phyloP scores from a whole-genome alignment of 2,329 filamentous ascomycete species.

The Aspergillus terreus region DNA sequence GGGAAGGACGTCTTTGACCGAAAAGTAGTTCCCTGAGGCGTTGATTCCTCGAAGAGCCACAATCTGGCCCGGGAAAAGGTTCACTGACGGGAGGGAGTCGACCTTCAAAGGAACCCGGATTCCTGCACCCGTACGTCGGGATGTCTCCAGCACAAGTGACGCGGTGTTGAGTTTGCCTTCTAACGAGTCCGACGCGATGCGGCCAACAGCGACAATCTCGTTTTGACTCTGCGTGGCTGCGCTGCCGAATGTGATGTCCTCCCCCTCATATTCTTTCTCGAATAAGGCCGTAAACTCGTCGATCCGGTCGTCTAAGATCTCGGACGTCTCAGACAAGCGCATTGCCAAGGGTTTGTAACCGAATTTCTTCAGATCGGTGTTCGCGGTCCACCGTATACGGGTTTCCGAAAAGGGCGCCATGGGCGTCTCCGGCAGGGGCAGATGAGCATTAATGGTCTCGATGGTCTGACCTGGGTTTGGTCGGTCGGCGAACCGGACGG shows the following conservation, averaged over 20 bases:
- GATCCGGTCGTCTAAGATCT: conserved; percentile 91
- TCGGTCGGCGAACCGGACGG: conserved; percentile 70
- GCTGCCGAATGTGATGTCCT: conserved; percentile 79
- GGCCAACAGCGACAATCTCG: conserved; percentile 84
- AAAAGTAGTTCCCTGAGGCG: conserved; percentile 77
- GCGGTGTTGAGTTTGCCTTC: conserved; percentile 83
- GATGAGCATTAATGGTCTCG: conserved; percentile 77
- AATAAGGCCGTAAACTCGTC: conserved; percentile 78
- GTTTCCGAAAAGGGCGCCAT: conserved; percentile 69
- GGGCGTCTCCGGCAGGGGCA: conserved; percentile 64
- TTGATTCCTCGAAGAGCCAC: conserved; percentile 85
- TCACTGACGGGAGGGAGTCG: conserved; percentile 63
- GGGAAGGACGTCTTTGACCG: conserved; percentile 70
- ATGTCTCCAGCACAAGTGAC: conserved; percentile 84
- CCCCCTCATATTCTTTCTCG: conserved; percentile 69
- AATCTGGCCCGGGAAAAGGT: conserved; percentile 93
- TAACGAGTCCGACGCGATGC: conserved; percentile 81
- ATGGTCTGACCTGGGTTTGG: conserved; percentile 75
- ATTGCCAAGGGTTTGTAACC: conserved; percentile 90
- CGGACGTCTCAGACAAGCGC: conserved; percentile 88
- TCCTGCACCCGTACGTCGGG: conserved; percentile 76
- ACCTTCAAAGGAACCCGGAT: conserved; percentile 77
- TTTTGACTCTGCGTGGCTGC: conserved; percentile 79
- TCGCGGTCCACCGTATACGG: conserved; percentile 78
- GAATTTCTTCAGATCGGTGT: conserved; percentile 86